phyloP scores from a whole-genome alignment of 78 protist species.

The slime mould (Dictyostelium discoideum) region dicty_2.7 NC_007088.5:8001501-8002000 shows the following conservation, averaged over 20 bases:
- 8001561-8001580: constrained; percentile 98
- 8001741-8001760: constrained; percentile 85
- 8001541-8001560: constrained; percentile 95
- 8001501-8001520: constrained; percentile 83
- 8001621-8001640: constrained; percentile 98
- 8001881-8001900: constrained; percentile 99
- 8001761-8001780: constrained; percentile 97
- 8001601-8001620: constrained; percentile 99
- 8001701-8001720: constrained; percentile 98
- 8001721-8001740: constrained; percentile 98
- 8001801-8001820: constrained; percentile 98
- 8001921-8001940: constrained; percentile 94
- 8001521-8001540: constrained; percentile 99
- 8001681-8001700: constrained; percentile 99
- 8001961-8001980: constrained; percentile 94
- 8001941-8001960: constrained; percentile 94
- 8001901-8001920: constrained; percentile 88
- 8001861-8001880: constrained; percentile 98
- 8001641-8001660: constrained; percentile 98
- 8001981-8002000: constrained; percentile 97
- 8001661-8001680: constrained; percentile 95
- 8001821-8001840: constrained; percentile 99
- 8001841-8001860: constrained; percentile 97
- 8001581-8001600: constrained; percentile 99
- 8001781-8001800: constrained; percentile 99